Conservation (phyloP, 2,329 filamentous ascomycete species). For the Diaporthe vaccinii region DNA sequence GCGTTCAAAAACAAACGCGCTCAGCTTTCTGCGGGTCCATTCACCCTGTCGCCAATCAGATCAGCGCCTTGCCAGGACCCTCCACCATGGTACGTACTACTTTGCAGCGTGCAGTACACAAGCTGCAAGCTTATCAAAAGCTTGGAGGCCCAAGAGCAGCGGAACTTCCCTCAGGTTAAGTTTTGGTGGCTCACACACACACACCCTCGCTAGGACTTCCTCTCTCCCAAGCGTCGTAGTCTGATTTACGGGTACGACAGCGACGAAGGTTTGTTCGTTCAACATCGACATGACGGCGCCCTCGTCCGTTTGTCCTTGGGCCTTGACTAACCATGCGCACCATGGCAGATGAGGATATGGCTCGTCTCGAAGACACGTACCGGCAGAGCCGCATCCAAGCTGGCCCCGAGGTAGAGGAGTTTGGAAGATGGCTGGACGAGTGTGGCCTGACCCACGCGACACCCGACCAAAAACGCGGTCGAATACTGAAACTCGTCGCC, state of each 20-base stretch:
- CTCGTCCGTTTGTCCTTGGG: not conserved
- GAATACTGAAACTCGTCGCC: slow-evolving; percentile 77
- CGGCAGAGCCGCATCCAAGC: slow-evolving; percentile 66
- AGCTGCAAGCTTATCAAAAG: slow-evolving; percentile 36
- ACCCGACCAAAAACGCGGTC: slow-evolving; percentile 69
- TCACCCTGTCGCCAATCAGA: slow-evolving; percentile 39
- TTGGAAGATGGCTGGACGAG: slow-evolving; percentile 85
- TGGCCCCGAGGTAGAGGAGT: slow-evolving; percentile 86
- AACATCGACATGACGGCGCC: not conserved
- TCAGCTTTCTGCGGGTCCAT: slow-evolving; percentile 36
- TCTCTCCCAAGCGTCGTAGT: slow-evolving; percentile 39
- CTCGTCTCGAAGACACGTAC: slow-evolving; percentile 50
- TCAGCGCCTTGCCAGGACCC: slow-evolving; percentile 33
- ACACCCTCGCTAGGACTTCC: slow-evolving; percentile 34
- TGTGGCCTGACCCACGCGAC: slow-evolving; percentile 70
- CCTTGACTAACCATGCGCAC: not conserved
- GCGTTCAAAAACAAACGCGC: slow-evolving; percentile 26
- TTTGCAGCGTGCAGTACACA: not conserved
- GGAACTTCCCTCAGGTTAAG: slow-evolving; percentile 24
- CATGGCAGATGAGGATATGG: slow-evolving; percentile 46
- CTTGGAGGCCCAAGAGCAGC: slow-evolving; percentile 23
- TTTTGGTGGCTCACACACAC: slow-evolving; percentile 30
- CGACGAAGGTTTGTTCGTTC: slow-evolving; percentile 40
- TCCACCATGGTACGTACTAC: slow-evolving; percentile 39
- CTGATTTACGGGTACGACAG: slow-evolving; percentile 41